Percentiles rank a stretch among this genome's conserved stretches.
phyloP scores from a whole-genome alignment of 352 stramenopile genomes.

The Globisporangium orthogonon region DNA sequence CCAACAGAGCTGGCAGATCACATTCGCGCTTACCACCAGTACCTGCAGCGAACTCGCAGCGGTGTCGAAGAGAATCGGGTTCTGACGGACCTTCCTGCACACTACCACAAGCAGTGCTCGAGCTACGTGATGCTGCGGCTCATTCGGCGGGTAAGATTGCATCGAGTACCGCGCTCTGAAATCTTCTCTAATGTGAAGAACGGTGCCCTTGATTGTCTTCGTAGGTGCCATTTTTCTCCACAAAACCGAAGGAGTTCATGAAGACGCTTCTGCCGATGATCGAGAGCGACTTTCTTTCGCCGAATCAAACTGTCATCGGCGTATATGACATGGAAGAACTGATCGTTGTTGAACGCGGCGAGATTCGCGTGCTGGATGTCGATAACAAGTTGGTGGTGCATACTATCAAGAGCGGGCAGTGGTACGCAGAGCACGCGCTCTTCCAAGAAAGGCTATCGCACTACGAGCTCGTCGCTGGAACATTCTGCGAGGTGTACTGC shows the following conservation, averaged over 20 bases:
- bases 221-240: too few species aligned
- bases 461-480: conserved; percentile 26
- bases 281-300: conserved; percentile 42
- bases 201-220: too few species aligned
- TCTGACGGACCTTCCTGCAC: conserved; percentile 29
- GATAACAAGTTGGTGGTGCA: neutral
- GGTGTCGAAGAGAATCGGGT: conserved; percentile 49
- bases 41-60: conserved; percentile 64
- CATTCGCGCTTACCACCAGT: conserved; percentile 59
- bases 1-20: conserved; percentile 17
- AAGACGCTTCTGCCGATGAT: conserved; percentile 37
- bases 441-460: conserved; percentile 33
- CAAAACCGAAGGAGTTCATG: conserved; percentile 37
- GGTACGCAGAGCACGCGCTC: conserved; percentile 42
- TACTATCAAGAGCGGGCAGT: conserved; percentile 15
- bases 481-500: conserved; percentile 47
- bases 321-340: conserved; percentile 38
- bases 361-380: conserved; percentile 29
- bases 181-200: too few species aligned
- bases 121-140: conserved; percentile 21
- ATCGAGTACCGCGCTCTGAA: too few species aligned
- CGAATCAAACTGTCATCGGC: conserved; percentile 25
- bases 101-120: conserved; percentile 46
- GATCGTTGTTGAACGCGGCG: conserved; percentile 40
- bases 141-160: conserved; percentile 19